phyloP scores from a whole-genome alignment of 1,284 basidiomycete genomes.

The Ganoderma resinaceum region DNA sequence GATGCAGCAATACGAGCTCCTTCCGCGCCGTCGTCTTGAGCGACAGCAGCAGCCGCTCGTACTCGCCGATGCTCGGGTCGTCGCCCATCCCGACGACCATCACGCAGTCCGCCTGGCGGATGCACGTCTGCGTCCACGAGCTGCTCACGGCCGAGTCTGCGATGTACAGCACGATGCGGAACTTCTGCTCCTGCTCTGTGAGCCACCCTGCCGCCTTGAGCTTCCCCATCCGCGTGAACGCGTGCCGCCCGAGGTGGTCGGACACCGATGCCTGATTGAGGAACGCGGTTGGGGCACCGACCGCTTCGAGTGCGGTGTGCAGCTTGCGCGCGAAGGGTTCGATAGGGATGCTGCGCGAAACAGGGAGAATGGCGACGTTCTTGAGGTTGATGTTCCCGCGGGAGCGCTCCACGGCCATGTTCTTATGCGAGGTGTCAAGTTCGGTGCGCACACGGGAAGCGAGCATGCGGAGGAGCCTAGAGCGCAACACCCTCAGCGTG shows the following conservation, averaged over 20 bases:
- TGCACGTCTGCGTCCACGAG: constrained; percentile 97
- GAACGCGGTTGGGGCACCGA: constrained; percentile 88
- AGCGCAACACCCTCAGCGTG: neutral
- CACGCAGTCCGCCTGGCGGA: constrained; percentile 96
- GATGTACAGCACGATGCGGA: constrained; percentile 91
- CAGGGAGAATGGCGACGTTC: constrained; percentile 88
- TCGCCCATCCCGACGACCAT: constrained; percentile 96
- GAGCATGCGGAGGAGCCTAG: constrained; percentile 87
- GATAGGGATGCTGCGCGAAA: constrained; percentile 84
- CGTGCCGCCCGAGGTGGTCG: constrained; percentile 88
- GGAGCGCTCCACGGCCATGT: constrained; percentile 62
- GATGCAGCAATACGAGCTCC: constrained; percentile 94
- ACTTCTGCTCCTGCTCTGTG: constrained; percentile 93
- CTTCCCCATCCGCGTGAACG: constrained; percentile 94
- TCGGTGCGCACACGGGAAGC: constrained; percentile 91
- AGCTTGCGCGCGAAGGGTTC: constrained; percentile 89
- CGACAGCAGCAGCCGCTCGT: constrained; percentile 89
- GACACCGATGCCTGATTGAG: constrained; percentile 93
- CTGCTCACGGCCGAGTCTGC: constrained; percentile 92
- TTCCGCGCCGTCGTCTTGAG: constrained; percentile 98
- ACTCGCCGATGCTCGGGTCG: constrained; percentile 90
- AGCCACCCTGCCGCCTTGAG: constrained; percentile 94
- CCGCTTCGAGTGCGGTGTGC: constrained; percentile 85
- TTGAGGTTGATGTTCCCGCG: constrained; percentile 92
- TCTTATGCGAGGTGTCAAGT: constrained; percentile 66